These are phyloP conservation scores for Pythium phragmiticola DNA, from an alignment of 352 stramenopile genomes.

Conservation along the genomic window DNA sequence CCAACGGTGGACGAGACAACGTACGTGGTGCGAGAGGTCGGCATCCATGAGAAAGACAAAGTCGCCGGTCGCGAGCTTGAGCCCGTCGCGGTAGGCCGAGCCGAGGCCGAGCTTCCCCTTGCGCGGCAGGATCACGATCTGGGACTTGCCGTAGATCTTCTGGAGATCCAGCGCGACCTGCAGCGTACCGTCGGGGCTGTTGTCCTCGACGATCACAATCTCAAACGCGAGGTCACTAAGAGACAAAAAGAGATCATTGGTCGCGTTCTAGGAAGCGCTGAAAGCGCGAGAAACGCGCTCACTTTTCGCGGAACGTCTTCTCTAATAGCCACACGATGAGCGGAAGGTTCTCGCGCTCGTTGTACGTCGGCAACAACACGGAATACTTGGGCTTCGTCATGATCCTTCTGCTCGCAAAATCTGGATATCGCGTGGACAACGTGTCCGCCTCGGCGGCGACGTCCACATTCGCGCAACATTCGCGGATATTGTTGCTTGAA, in stretches of 20 bases:
- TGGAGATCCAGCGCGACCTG: conserved; percentile 92
- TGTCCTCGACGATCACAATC: conserved; percentile 98
- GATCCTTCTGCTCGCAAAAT: conserved; percentile 2
- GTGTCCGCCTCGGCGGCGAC: background rate
- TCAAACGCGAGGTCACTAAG: conserved; percentile 90
- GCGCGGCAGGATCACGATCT: conserved; percentile 93
- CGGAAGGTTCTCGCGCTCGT: conserved; percentile 98
- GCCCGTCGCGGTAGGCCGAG: conserved; percentile 95
- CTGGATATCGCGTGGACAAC: background rate
- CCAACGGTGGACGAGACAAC: background rate
- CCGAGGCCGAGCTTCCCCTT: conserved; percentile 96
- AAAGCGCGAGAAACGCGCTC: conserved; percentile 6
- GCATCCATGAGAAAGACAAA: conserved; percentile 99
- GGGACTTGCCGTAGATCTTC: conserved; percentile 88
- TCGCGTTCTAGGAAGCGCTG: background rate
- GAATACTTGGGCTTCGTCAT: conserved; percentile 80
- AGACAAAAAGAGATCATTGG: background rate
- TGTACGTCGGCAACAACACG: conserved; percentile 97
- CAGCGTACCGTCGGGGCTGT: conserved; percentile 95
- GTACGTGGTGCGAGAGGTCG: conserved; percentile 96
- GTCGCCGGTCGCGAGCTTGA: conserved; percentile 91
- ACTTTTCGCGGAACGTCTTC: conserved; percentile 91
- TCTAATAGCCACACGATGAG: conserved; percentile 97
- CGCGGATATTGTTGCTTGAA: background rate
- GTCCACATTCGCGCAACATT: conserved; percentile 3